Evolutionary conservation across 2,329 filamentous ascomycete species (phyloP).

Genomic region (Venturia pyrina): DNA sequence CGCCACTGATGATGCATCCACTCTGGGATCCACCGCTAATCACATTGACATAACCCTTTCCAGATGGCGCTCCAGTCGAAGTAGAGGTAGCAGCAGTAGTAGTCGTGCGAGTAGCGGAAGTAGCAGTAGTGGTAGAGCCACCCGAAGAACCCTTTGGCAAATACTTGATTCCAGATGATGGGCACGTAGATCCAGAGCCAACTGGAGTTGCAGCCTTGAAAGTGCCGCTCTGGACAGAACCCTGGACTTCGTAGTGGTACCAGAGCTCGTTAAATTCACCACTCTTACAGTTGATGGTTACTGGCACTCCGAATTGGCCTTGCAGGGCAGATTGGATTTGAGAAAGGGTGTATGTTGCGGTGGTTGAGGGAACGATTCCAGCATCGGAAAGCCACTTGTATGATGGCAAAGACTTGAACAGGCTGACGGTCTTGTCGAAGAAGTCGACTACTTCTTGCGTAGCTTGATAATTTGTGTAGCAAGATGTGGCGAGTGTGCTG

Average conservation of each 20-base stretch:
- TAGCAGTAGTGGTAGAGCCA: constrained; percentile 24
- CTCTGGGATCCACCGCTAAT: constrained; percentile 35
- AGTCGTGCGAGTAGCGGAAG: constrained; percentile 18
- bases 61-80: constrained; percentile 30
- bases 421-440: constrained; percentile 53
- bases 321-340: constrained; percentile 51
- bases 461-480: constrained; percentile 49
- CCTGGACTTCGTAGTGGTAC: constrained; percentile 55
- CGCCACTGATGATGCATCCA: constrained; percentile 58
- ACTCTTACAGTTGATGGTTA: constrained; percentile 48
- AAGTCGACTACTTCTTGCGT: constrained; percentile 59
- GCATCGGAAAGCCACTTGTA: constrained; percentile 53
- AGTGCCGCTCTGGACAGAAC: constrained; percentile 48
- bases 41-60: constrained; percentile 51
- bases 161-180: constrained; percentile 53
- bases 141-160: constrained; percentile 42
- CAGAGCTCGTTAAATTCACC: constrained; percentile 44
- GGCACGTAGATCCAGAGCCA: constrained; percentile 53
- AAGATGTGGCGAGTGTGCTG: constrained; percentile 54
- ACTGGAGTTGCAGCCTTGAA: constrained; percentile 50
- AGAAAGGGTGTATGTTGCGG: constrained; percentile 47
- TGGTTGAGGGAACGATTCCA: constrained; percentile 46
- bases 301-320: constrained; percentile 41
- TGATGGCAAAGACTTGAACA: constrained; percentile 58
- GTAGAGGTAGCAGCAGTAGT: constrained; percentile 24